Base-by-base conservation (phyloP, 1,139 yeast species). In the Meyerozyma carpophila region DNA sequence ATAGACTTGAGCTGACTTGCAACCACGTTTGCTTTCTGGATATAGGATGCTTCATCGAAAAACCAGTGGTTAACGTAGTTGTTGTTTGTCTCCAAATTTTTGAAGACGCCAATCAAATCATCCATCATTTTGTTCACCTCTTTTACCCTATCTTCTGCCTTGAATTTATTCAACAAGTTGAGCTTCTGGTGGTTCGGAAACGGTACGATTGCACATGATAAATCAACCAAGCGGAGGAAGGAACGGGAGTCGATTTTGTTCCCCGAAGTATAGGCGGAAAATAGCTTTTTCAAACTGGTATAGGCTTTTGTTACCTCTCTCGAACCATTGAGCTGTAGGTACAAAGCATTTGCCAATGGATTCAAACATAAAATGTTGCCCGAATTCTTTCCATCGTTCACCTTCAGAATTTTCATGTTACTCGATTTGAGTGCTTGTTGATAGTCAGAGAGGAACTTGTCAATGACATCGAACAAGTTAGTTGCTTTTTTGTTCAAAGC, bases 261-360 rank as follows among this genome's bases (percentile, higher is more conserved):
- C 54, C 50, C 31, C 3, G 64, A 52, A 25, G 56, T 47, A 34
- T 59, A 56, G 36, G 59, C 58, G 16, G 57, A 52, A 46, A 56
- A 58, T 24, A 75, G 52, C 49, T 63, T 63, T 50, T 66, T 68
- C 49, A 73, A 61, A 38, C 70, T 63, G 10, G 56, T 44, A 48
- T 67, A 71, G 1, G 78, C 77, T 44, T 67, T 70, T 18, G 63
- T 58, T 44, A 71, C 71, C 47, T 73, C 77, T 46, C 68, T 70
- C 20, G 77, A 67, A 1, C 75, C 75, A 1, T 71, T 69, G 48
- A 73, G 68, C 53, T 81, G 86, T 38, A 77, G 58, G 51, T 69
- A 77, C n/a, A 83, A 63, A 0, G 83, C 73, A 50, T 77, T 77
- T 0, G 88, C 82, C 43, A 83, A 59, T 0, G 90, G 91, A 16